Conservation (phyloP, 2,329 filamentous ascomycete genomes). For the Neodidymelliopsis sp. region DNA sequence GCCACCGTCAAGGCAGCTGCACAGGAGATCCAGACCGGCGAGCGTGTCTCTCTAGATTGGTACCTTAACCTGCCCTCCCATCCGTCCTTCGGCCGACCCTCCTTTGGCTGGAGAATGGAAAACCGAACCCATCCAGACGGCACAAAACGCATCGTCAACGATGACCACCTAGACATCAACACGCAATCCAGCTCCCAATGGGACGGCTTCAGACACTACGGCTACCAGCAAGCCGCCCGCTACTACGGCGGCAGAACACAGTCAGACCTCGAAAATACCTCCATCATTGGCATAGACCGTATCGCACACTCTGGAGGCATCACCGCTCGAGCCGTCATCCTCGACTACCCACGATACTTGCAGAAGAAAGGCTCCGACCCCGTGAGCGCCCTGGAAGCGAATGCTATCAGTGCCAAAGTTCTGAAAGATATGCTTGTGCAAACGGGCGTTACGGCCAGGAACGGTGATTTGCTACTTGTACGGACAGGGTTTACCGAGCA, state of each 20-base stretch:
- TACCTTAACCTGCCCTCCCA: slow-evolving; percentile 49
- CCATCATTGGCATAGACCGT: slow-evolving; percentile 54
- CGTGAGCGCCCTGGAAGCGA: slow-evolving; percentile 34
- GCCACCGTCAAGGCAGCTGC: slow-evolving; percentile 53
- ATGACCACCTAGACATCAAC: slow-evolving; percentile 49
- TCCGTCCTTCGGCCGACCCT: slow-evolving; percentile 49
- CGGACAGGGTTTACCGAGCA: slow-evolving; percentile 47
- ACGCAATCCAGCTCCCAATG: slow-evolving; percentile 50
- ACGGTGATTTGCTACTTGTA: slow-evolving; percentile 41
- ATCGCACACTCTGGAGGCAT: slow-evolving; percentile 41
- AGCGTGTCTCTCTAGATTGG: slow-evolving; percentile 51
- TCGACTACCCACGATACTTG: slow-evolving; percentile 44
- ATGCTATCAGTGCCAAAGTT: slow-evolving; percentile 28
- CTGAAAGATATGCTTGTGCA: slow-evolving; percentile 45
- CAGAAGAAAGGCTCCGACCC: slow-evolving; percentile 25
- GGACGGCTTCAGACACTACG: slow-evolving; percentile 53
- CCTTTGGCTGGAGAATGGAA: slow-evolving; percentile 40
- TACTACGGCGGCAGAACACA: slow-evolving; percentile 55
- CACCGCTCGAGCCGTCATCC: slow-evolving; percentile 37
- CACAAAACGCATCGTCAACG: slow-evolving; percentile 43
- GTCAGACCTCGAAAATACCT: slow-evolving; percentile 47
- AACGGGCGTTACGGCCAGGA: slow-evolving; percentile 45
- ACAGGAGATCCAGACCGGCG: slow-evolving; percentile 55
- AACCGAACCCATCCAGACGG: slow-evolving; percentile 40
- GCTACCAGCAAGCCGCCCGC: slow-evolving; percentile 51